Base-by-base conservation (phyloP, 352 stramenopile genomes). In the Pythium apleroticum region DNA sequence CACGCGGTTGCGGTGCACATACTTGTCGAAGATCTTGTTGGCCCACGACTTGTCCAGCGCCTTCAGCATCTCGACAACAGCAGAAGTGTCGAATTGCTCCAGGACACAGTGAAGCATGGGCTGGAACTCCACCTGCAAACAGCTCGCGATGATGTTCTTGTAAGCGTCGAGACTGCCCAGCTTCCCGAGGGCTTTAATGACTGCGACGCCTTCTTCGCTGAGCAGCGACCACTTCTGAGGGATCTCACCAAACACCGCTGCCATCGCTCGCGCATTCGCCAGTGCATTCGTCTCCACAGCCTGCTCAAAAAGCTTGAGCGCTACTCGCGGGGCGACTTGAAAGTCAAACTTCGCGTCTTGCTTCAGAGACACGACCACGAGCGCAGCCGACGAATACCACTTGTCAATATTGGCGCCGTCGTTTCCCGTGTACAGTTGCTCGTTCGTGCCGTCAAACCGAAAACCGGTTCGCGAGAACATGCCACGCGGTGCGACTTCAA, bases 351-450 rank as follows among this genome's bases (percentile, higher is more conserved):
- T 8, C 17, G 43, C 19, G 33, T 22, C 55, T 19, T 46, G n/a
- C 25, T 35, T 25, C 27, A 63, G 28, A 7, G 64, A 52, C 17
- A 60, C 17, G 14, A 70, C 30, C 8, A 70, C 50, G 19, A 70
- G 22, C n/a, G 64, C 56, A 12, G 64, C 64, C 10, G 64, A 57
- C 0, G 15, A 53, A 35, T 70, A 70, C 64, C 57, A 65, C 22
- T 54, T 64, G 24, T 64, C 45, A 12, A 64, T 12, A 9, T 30
- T 52, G 11, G 24, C 35, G 41, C 64, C 57, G 37, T 57, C 64
- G 27, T 62, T 62, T 3, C 63, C 64, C 17, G 57, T 62, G 30
- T 56, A 60, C 17, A 46, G 4, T 15, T 48, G 12, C 15, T 43
- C 31, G 22, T 58, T 53, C 22, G 57, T 1, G 39, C 57, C 35